phyloP scores from a whole-genome alignment of 805 yeast species.

The Isabelozyma pseudorhagii region DNA sequence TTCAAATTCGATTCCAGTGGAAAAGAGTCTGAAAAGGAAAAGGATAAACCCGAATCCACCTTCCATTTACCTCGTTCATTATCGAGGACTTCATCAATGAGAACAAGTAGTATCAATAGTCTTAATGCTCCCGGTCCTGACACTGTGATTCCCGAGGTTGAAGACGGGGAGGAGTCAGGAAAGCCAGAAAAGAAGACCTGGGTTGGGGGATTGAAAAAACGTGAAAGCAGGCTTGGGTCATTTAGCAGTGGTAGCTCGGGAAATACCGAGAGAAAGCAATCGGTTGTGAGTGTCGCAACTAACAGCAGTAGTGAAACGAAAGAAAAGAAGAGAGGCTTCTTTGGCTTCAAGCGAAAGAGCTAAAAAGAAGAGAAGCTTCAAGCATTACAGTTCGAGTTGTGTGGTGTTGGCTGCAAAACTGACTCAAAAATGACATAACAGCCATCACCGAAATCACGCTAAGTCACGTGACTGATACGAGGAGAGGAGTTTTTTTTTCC shows the following conservation, averaged over 20 bases:
- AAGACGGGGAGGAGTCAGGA: conserved; percentile 2
- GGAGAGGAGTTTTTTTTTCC: neutral
- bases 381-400: too few relatives aligned
- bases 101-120: neutral
- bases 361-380: neutral
- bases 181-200: conserved; percentile 35
- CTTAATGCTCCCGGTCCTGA: neutral
- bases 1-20: conserved; percentile 20
- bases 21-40: conserved; percentile 9
- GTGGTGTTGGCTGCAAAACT: neutral
- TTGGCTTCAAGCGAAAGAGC: conserved; percentile 32
- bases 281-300: conserved; percentile 16
- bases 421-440: neutral
- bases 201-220: conserved; percentile 37
- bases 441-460: neutral
- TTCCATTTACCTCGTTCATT: conserved; percentile 5
- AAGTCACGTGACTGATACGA: neutral
- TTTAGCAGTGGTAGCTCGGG: conserved; percentile 1
- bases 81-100: conserved; percentile 8
- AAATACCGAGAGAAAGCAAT: conserved; percentile 12
- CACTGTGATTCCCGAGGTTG: conserved; percentile 1
- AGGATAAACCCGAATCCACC: conserved; percentile 5
- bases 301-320: conserved; percentile 4
- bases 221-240: conserved; percentile 17
- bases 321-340: conserved; percentile 26